phyloP scores from a whole-genome alignment of 2,329 filamentous ascomycete species.

The Fulvia fulva region DNA sequence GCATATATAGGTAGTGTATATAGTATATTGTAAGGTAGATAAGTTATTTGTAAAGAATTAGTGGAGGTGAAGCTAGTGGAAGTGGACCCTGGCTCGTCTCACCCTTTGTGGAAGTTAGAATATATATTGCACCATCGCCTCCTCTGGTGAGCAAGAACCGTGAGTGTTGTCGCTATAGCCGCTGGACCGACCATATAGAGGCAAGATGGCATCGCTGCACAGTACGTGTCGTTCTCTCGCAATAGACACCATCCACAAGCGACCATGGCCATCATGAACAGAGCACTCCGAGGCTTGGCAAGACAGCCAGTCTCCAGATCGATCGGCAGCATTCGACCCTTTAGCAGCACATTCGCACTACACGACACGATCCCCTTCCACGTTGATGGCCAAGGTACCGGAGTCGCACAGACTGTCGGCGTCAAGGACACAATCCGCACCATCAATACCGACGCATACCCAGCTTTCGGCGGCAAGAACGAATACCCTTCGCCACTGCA shows the following conservation, averaged over 20 bases:
- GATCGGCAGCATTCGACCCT: background rate
- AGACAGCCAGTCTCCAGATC: background rate
- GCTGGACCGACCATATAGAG: background rate
- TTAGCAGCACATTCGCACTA: background rate
- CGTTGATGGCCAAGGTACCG: background rate
- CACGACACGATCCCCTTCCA: background rate
- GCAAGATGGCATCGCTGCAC: background rate
- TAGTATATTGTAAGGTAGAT: too few relatives aligned
- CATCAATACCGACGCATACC: background rate
- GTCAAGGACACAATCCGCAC: background rate
- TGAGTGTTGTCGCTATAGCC: background rate
- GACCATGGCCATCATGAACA: background rate
- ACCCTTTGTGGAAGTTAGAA: too few relatives aligned
- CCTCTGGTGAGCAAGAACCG: background rate
- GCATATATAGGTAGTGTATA: too few relatives aligned
- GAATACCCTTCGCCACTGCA: slow-evolving; percentile 11
- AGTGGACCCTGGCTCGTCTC: too few relatives aligned
- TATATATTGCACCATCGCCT: background rate
- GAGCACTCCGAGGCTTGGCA: background rate
- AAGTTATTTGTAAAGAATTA: too few relatives aligned
- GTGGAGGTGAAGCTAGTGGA: too few relatives aligned
- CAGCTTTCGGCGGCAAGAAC: slow-evolving; percentile 8
- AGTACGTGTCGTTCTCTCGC: background rate
- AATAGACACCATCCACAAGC: background rate
- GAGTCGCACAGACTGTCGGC: background rate